Evolutionary conservation across 2,329 filamentous ascomycete genomes (phyloP).

Genomic region (Fusarium devonianum): DNA sequence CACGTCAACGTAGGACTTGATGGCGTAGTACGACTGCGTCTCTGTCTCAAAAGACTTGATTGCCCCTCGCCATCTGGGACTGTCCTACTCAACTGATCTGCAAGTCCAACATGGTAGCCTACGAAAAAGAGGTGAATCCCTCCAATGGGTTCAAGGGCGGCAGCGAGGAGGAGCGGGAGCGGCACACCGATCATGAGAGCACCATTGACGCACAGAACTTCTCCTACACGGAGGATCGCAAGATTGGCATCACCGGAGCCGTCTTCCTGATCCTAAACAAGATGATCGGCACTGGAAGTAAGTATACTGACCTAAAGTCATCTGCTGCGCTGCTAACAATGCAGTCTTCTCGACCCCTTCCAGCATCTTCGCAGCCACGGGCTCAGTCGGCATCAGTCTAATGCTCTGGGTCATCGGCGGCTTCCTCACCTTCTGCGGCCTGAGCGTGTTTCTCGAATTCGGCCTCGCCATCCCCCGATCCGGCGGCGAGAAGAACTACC

Average conservation of each 20-base stretch:
- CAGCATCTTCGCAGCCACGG: slow-evolving; percentile 58
- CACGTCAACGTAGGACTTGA: slow-evolving; percentile 5
- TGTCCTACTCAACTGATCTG: background rate
- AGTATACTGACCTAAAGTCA: slow-evolving; percentile 27
- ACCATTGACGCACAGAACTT: slow-evolving; percentile 52
- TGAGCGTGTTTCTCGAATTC: slow-evolving; percentile 70
- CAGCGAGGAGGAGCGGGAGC: slow-evolving; percentile 31
- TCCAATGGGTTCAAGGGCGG: slow-evolving; percentile 3
- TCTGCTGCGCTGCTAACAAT: background rate
- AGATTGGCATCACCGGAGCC: slow-evolving; percentile 61
- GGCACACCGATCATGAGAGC: slow-evolving; percentile 28
- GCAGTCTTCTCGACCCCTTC: slow-evolving; percentile 63
- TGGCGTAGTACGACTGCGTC: background rate
- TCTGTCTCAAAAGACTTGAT: background rate
- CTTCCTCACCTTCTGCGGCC: slow-evolving; percentile 64
- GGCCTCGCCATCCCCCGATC: slow-evolving; percentile 67
- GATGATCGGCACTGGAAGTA: slow-evolving; percentile 66
- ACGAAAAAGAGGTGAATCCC: slow-evolving; percentile 7
- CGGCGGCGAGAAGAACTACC: slow-evolving; percentile 72
- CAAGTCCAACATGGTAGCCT: slow-evolving; percentile 24
- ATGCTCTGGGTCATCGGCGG: slow-evolving; percentile 50
- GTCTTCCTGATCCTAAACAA: slow-evolving; percentile 65
- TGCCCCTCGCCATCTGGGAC: background rate
- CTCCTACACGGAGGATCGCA: slow-evolving; percentile 51
- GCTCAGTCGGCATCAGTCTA: slow-evolving; percentile 54